Conservation (phyloP, 2,329 filamentous ascomycete species). For the Emydomyces testavorans region DNA sequence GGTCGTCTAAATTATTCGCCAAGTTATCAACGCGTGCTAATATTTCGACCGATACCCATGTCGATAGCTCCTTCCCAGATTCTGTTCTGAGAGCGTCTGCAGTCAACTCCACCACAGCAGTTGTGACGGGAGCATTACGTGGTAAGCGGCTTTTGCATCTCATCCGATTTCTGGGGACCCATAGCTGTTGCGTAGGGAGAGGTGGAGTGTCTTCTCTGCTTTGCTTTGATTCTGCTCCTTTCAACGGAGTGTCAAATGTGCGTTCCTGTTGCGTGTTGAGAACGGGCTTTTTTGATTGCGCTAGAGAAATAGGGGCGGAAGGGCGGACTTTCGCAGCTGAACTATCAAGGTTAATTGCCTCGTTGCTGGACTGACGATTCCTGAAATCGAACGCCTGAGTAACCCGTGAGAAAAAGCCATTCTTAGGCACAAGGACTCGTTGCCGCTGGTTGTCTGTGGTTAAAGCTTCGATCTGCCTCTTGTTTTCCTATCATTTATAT, state of each 20-base stretch:
- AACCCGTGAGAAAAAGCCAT: constrained; percentile 13
- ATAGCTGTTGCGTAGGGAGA: not conserved
- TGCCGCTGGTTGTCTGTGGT: not conserved
- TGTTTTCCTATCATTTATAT: constrained; percentile 5
- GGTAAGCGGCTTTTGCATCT: constrained; percentile 9
- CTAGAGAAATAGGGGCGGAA: not conserved
- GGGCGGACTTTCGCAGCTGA: not conserved
- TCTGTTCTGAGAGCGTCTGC: constrained; percentile 14
- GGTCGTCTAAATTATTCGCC: constrained; percentile 6
- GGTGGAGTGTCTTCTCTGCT: constrained; percentile 1
- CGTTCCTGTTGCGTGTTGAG: not conserved
- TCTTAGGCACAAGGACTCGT: not conserved
- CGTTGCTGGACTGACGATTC: constrained; percentile 8
- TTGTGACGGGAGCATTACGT: constrained; percentile 12
- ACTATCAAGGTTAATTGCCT: not conserved
- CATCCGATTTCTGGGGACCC: constrained; percentile 9
- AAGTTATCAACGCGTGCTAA: constrained; percentile 19
- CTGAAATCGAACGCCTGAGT: constrained; percentile 14
- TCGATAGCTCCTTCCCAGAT: constrained; percentile 10
- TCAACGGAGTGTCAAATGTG: no score
- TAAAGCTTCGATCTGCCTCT: not conserved
- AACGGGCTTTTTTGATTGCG: not conserved
- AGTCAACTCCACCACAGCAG: constrained; percentile 13
- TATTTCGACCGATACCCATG: constrained; percentile 31
- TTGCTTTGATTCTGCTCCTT: no score